Base-by-base conservation (phyloP, 106 monocot genomes). In the Amphibolis antarctica region DNA sequence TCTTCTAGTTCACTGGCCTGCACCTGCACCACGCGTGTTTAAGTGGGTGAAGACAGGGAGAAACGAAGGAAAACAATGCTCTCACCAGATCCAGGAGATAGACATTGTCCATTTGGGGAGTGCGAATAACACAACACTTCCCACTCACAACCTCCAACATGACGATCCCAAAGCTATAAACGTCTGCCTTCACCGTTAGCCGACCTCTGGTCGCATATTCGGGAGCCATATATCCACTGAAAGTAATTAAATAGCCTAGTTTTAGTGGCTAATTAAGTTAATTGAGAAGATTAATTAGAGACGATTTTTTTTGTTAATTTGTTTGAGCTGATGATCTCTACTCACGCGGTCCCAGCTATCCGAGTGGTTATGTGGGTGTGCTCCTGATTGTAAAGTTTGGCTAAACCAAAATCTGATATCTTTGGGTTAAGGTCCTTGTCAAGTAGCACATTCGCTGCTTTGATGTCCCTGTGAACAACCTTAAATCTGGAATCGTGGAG, bases 361-460 rank as follows among this genome's bases (percentile, higher is more conserved):
- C 70, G 26, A 15, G 76, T 76, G 70, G 59, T 76, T n/a, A 76
- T 76, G 42, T 76, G 70, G 28, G 65, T 60, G 26, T 65, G 19
- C 0, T 58, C 51, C 9, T 66, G 70, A 27, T 76, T 50, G 14
- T 70, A 0, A 14, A 76, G 76, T 58, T 65, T 76, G 13, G 76
- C 70, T 14, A 76, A 66, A 26, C 76, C 76, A 71, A 76, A 76
- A 36, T 76, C 76, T 26, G 76, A 76, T 58, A 76, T 76, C 48
- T 76, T 76, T 18, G 76, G 57, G 44, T 70, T 65, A 7, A 76
- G 47, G 66, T 76, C 65, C 64, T 60, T 70, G 30, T 76, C 70
- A 59, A 76, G 76, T 36, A 76, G 50, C 4, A 76, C 45, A 60
- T 76, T n/a, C n/a, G n/a, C n/a, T n/a, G n/a, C n/a, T n/a, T n/a